phyloP scores from a whole-genome alignment of 495 filamentous ascomycete species.

The Penicillium cinerascens region DNA sequence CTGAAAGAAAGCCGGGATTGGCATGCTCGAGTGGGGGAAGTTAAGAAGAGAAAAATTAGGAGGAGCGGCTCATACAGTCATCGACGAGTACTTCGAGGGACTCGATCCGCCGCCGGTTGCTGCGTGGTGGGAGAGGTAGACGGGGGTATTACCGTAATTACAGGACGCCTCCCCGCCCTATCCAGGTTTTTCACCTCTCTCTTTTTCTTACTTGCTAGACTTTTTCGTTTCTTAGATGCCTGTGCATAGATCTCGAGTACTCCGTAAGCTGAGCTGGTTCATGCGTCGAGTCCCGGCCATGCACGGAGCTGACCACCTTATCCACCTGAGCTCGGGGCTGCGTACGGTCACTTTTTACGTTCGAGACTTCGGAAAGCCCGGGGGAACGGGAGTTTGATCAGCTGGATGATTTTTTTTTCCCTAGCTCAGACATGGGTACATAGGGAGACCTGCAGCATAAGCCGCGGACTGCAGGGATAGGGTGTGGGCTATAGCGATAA shows the following conservation, averaged over 20 bases:
- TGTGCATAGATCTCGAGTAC: not conserved
- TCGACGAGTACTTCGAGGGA: conserved; percentile 3
- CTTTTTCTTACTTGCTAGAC: not conserved
- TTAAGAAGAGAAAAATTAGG: conserved; percentile 16
- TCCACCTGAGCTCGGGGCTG: conserved; percentile 6
- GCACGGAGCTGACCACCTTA: not conserved
- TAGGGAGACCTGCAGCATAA: not conserved
- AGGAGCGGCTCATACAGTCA: conserved; percentile 18
- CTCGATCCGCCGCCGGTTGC: not conserved
- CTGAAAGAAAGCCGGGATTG: conserved; percentile 8
- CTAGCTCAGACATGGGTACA: not conserved
- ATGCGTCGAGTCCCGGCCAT: not conserved
- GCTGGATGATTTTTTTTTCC: not conserved
- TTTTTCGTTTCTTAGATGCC: not conserved
- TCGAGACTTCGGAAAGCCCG: conserved; percentile 17
- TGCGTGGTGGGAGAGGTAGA: conserved; percentile 1
- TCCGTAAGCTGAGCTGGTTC: not conserved
- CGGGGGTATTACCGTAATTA: conserved; percentile 18
- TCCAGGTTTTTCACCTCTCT: not conserved
- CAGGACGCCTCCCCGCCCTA: not conserved
- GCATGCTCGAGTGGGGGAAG: conserved; percentile 17
- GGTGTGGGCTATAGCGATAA: not conserved
- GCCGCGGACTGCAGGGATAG: not conserved
- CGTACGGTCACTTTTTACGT: conserved; percentile 3
- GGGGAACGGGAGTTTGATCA: conserved; percentile 14